Evolutionary conservation across 2,329 filamentous ascomycete genomes (phyloP), one percentile per base, ranked within the genome.

Genomic region (Aspergillus viridinutans): DNA sequence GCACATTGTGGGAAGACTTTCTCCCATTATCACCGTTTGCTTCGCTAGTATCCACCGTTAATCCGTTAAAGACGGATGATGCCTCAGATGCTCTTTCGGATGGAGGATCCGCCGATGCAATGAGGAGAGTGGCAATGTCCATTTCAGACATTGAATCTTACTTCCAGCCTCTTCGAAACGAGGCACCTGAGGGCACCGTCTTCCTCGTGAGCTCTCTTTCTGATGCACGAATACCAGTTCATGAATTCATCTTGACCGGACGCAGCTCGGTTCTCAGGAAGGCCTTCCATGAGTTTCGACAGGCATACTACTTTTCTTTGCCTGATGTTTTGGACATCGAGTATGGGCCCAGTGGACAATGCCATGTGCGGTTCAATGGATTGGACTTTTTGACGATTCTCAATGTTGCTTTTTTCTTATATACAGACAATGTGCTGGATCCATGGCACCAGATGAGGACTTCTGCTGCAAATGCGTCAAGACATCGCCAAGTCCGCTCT

Each of bases 371-470:
- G 0, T 87, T 97, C 53, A 77, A 84, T 21, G 83, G 84, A 1
- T 74, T 93, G 12, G 92, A 97, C 68, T 81, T 94, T 40, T 79
- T 95, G 35, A 88, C 90, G 0, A 69, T 97, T 6, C 77, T 96
- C 56, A 93, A 96, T 64, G 65, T 97, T 9, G 83, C 89, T 1
- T 78, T 93, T 9, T 97, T 90, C 66, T 70, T 88, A 7, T 97
- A 97, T 70, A 87, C 86, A 5, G 94, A 97, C 68, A 80, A 79
- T 3, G 77, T 92, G 17, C 81, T 96, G 32, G 90, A 94, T 58
- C 89, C 92, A 20, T 97, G 94, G 94, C 90, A 92, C 62, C 87
- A 89, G 60, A 87, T 87, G 4, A 84, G 79, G 60, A 83, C 86
- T 60, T 83, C 85, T 21, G 83, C 86, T 2, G 76, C 83, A 10